These are phyloP conservation scores for Zea luxurians DNA, from an alignment of 176 grass and related monocot genomes.

Conservation along the genomic window DNA sequence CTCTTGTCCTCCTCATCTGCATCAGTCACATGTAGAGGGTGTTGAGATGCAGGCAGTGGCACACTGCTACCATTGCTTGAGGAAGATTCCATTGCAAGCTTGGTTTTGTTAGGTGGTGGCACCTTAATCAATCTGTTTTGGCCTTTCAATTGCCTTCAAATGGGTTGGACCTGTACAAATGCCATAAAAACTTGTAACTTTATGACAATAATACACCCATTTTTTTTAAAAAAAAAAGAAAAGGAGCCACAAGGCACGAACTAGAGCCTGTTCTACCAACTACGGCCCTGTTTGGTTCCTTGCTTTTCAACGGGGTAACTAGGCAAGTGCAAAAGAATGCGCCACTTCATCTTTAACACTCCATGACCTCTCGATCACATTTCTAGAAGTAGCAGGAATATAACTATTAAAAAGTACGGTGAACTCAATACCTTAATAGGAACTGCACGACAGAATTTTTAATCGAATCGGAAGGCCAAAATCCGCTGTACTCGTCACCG, in stretches of 20 bases:
- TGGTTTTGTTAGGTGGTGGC: background rate
- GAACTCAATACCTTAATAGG: too few relatives aligned
- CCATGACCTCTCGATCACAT: too few relatives aligned
- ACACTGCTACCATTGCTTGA: constrained; percentile 32
- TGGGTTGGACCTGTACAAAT: background rate
- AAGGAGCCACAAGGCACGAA: background rate
- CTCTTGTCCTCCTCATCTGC: constrained; percentile 80
- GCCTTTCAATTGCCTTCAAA: background rate
- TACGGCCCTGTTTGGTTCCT: background rate
- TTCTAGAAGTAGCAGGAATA: too few relatives aligned
- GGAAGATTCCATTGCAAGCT: constrained; percentile 46
- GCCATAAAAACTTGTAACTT: background rate
- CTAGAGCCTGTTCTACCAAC: background rate
- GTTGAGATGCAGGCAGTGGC: constrained; percentile 19
- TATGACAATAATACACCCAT: background rate
- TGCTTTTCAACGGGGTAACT: too few relatives aligned
- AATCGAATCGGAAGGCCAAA: too few relatives aligned
- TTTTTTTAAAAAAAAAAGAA: background rate
- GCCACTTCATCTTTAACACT: too few relatives aligned
- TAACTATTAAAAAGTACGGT: too few relatives aligned
- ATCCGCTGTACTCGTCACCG: too few relatives aligned
- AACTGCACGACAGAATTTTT: too few relatives aligned
- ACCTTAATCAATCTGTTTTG: background rate
- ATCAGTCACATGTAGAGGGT: constrained; percentile 52
- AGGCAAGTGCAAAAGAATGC: too few relatives aligned